Evolutionary conservation across 768 basidiomycete genomes (phyloP).

Genomic region (Hydnum rufescens): DNA sequence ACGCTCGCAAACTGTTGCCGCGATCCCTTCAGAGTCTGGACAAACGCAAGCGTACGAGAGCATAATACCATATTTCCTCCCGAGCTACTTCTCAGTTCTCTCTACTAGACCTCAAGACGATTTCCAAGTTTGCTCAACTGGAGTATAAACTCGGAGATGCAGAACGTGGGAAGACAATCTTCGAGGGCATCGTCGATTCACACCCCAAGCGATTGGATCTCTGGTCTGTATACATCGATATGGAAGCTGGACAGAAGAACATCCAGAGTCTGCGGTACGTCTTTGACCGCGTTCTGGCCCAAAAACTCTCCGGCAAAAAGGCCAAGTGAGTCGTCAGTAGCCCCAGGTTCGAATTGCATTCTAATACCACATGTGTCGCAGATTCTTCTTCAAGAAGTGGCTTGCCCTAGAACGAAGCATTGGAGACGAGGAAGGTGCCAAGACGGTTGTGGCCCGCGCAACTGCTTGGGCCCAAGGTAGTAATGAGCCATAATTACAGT

Average conservation of each 20-base stretch:
- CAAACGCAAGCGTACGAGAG: conserved; percentile 71
- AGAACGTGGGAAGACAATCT: conserved; percentile 87
- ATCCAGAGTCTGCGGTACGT: conserved; percentile 66
- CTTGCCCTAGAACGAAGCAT: conserved; percentile 66
- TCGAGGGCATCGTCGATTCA: conserved; percentile 89
- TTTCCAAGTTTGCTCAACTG: conserved; percentile 82
- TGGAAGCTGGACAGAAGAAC: conserved; percentile 67
- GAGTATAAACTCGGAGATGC: conserved; percentile 90
- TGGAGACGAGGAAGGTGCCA: conserved; percentile 72
- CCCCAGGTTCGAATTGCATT: neutral
- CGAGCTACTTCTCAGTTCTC: neutral
- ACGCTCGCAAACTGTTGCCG: conserved; percentile 69
- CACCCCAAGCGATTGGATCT: conserved; percentile 90
- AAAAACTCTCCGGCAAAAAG: conserved; percentile 87
- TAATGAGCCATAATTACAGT: neutral
- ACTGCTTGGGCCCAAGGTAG: conserved; percentile 62
- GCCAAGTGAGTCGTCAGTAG: conserved; percentile 55
- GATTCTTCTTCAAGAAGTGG: conserved; percentile 97
- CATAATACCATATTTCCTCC: neutral
- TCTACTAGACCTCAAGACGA: conserved; percentile 79
- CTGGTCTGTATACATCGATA: conserved; percentile 94
- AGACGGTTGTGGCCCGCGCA: conserved; percentile 69
- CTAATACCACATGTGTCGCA: conserved; percentile 15
- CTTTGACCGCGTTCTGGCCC: conserved; percentile 64
- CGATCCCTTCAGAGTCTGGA: conserved; percentile 79